Percentiles rank a stretch among this genome's conserved stretches.
These are phyloP conservation scores for Thalassiosira pacifica DNA, from an alignment of 352 stramenopile genomes.

Conservation along the genomic window DNA sequence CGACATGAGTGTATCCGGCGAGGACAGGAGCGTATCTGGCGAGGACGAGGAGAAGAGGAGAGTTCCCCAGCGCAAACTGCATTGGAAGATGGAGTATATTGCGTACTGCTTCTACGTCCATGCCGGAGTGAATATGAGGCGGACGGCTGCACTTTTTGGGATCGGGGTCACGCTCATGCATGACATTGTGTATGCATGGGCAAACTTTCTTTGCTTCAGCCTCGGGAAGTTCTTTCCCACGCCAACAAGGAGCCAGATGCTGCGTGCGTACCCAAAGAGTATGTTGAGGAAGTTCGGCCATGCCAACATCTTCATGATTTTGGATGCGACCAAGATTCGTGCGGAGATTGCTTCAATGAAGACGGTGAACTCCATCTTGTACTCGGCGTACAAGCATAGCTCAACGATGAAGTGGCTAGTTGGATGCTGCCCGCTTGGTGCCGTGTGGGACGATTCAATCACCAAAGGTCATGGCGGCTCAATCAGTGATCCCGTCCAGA, in stretches of 20 bases:
- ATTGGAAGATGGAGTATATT: slow-evolving; percentile 22
- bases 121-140: neutral
- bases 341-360: slow-evolving; percentile 43
- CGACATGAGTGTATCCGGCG: too few species aligned
- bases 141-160: too few species aligned
- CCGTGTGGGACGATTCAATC: slow-evolving; percentile 29
- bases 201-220: slow-evolving; percentile 24
- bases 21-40: too few species aligned
- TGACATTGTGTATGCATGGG: slow-evolving; percentile 42
- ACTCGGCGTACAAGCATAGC: slow-evolving; percentile 12
- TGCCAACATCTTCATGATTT: slow-evolving; percentile 36
- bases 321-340: too few species aligned
- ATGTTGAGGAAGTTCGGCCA: slow-evolving; percentile 30
- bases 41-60: too few species aligned
- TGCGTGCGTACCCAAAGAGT: slow-evolving; percentile 35
- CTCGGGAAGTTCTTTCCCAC: slow-evolving; percentile 25
- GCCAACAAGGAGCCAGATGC: slow-evolving; percentile 41
- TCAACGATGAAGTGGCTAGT: slow-evolving; percentile 43
- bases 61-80: too few species aligned
- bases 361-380: slow-evolving; percentile 33
- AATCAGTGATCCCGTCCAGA: neutral
- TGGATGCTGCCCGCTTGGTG: slow-evolving; percentile 30
- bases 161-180: slow-evolving; percentile 16
- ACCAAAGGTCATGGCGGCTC: neutral
- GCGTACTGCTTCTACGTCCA: neutral